A percentile compares a stretch with the other conserved stretches of the same genome.
These are phyloP conservation scores for Colletotrichum tanaceti DNA, from an alignment of 2,329 filamentous ascomycete species.

Conservation along the genomic window DNA sequence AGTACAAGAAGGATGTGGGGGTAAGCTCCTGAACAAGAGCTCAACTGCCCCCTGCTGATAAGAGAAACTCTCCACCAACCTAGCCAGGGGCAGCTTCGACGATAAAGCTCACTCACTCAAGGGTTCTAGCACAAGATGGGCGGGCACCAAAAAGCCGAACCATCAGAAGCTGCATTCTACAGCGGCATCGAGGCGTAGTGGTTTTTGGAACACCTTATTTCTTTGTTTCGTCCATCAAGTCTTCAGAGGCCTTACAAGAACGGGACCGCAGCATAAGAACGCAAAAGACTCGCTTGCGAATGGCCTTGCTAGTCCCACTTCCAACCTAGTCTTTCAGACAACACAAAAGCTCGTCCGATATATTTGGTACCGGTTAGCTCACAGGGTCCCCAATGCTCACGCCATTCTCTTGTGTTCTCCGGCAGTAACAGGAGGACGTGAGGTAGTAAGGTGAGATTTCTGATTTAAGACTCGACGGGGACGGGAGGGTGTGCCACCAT, in stretches of 20 bases:
- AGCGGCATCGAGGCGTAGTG: not conserved
- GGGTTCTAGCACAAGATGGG: constrained; percentile 13
- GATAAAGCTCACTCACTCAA: constrained; percentile 34
- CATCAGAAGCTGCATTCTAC: not conserved
- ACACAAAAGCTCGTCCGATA: constrained; percentile 1
- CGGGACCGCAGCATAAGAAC: not conserved
- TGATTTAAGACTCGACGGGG: not conserved
- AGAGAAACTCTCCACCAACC: constrained; percentile 22
- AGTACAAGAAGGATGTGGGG: constrained; percentile 23
- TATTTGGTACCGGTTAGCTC: constrained; percentile 18
- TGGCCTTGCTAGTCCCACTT: not conserved
- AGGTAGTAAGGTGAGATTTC: not conserved
- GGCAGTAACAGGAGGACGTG: not conserved
- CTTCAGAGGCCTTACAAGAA: not conserved
- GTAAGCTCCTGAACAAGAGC: constrained; percentile 36
- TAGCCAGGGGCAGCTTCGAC: constrained; percentile 23
- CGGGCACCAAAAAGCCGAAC: constrained; percentile 3
- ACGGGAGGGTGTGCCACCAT: not conserved
- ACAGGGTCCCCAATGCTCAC: not conserved
- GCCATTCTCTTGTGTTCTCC: not conserved
- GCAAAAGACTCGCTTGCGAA: constrained; percentile 1
- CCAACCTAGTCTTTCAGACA: constrained; percentile 7
- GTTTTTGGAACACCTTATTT: not conserved
- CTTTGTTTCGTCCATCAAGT: not conserved
- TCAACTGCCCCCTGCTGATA: constrained; percentile 31